Base-by-base conservation (phyloP, 352 stramenopile species). In the Globisporangium echinulatum region DNA sequence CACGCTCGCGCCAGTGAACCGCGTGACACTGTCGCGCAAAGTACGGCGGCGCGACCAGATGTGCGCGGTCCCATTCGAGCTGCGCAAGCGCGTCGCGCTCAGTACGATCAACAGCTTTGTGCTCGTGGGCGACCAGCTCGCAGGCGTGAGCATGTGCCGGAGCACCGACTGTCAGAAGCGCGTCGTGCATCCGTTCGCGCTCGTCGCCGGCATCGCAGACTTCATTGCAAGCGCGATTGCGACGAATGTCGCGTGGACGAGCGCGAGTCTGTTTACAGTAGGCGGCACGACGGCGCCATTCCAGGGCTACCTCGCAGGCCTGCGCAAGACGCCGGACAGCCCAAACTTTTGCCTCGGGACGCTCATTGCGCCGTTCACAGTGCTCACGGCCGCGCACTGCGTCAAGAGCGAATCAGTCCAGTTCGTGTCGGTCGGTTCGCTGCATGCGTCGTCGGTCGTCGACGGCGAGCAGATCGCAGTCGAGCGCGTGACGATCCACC, bases 381-480 rank as follows among this genome's bases (percentile, higher is more conserved):
- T 80, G 19, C 44, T 80, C 19, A 80, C 71, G 0, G 69, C 71
- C 2, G 71, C 71, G 0, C 71, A 80, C 44, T 80, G 71, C 42
- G 67, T 71, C 0, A 17, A 56, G 1, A 54, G 56, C 14, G 50
- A 66, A n/a, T 15, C 53, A 15, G 66, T 71, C 33, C 47, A 14
- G 14, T 70, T 60, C 19, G 69, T 69, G 1, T 72, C 66, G 1
- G 69, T 80, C 4, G 71, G 71, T 7, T 75, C 71, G 1, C 56
- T 61, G 15, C 72, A 72, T 39, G 38, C 55, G 19, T 65, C 64
- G 7, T 56, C 52, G 3, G 61, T 67, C 5, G 14, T 48, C 4
- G 71, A 80, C 50, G 71, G 69, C n/a, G 69, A 77, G 55, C 69
- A 75, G 52, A 77, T 80, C 59, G 69, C 69, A 36, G 62, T 80